Evolutionary conservation across 1,284 basidiomycete genomes (phyloP).

Genomic region (Cutaneotrichosporon cutaneum): DNA sequence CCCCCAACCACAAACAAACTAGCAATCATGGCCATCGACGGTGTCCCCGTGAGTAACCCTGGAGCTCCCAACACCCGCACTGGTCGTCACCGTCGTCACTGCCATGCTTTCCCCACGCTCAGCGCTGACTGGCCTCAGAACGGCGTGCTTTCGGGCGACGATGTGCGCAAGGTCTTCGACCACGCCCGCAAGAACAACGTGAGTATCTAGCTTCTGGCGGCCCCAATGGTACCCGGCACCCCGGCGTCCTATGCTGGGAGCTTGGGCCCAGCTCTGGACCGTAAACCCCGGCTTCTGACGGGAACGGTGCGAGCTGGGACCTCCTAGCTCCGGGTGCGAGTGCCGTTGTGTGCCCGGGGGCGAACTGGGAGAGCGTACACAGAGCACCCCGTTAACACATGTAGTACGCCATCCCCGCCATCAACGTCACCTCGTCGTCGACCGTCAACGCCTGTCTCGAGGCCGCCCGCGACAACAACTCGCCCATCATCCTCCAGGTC

Average conservation of each 20-base stretch:
- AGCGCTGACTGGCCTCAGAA: slow-evolving; percentile 56
- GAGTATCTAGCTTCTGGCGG: slow-evolving; percentile 36
- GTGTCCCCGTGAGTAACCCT: slow-evolving; percentile 10
- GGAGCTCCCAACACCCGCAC: not conserved
- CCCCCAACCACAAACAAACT: not conserved
- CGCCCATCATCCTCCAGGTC: slow-evolving; percentile 96
- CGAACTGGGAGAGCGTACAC: not conserved
- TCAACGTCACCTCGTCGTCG: slow-evolving; percentile 81
- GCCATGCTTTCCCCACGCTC: not conserved
- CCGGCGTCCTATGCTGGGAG: not conserved
- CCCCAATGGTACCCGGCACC: not conserved
- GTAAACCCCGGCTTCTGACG: not conserved
- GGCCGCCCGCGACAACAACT: slow-evolving; percentile 87
- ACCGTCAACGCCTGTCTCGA: slow-evolving; percentile 83
- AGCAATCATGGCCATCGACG: slow-evolving; percentile 10
- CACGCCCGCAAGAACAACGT: slow-evolving; percentile 81
- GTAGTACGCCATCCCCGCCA: slow-evolving; percentile 28
- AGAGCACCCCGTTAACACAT: not conserved
- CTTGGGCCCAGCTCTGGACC: not conserved
- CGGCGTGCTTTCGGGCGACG: slow-evolving; percentile 82
- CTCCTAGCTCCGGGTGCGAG: too few relatives aligned
- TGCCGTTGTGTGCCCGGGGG: not conserved
- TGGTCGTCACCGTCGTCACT: not conserved
- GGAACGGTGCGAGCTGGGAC: not conserved
- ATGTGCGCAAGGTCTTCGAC: slow-evolving; percentile 82